Percentiles rank a stretch among this genome's conserved stretches.
Evolutionary conservation across 208 protist species (phyloP).

Genomic region (Trypanosoma boissoni): DNA sequence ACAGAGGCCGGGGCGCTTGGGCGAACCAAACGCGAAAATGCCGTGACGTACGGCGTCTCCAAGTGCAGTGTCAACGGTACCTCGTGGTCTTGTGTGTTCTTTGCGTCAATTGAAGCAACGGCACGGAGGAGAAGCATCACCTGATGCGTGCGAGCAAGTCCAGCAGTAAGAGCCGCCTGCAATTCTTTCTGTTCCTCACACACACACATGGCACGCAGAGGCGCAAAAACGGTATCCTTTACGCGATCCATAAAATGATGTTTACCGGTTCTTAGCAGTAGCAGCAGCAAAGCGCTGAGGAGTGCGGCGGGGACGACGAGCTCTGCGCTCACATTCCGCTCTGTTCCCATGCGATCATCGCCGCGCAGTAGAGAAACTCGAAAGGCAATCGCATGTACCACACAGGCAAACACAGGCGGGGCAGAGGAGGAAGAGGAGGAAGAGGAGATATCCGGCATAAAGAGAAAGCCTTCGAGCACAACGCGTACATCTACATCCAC

Average conservation of each 20-base stretch:
- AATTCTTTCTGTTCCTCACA: not conserved
- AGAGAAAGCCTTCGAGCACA: slow-evolving; percentile 4
- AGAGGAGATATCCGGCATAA: not conserved
- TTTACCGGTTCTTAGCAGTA: not conserved
- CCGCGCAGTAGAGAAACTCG: not conserved
- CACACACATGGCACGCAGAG: not conserved
- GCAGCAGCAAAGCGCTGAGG: slow-evolving; percentile 1
- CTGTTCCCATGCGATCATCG: not conserved
- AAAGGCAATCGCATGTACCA: slow-evolving; percentile 9
- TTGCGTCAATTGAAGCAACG: not conserved
- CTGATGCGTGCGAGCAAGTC: slow-evolving; percentile 13
- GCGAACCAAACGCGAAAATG: slow-evolving; percentile 12
- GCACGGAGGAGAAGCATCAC: slow-evolving; percentile 4
- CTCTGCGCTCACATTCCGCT: not conserved
- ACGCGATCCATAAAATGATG: not conserved
- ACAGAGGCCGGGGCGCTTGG: not conserved
- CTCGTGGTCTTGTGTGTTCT: not conserved
- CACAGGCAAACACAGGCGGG: not conserved
- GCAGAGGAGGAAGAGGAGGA: not conserved
- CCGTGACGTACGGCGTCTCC: not conserved
- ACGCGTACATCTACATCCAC: slow-evolving; percentile 1
- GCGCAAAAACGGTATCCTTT: not conserved
- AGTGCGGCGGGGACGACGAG: not conserved
- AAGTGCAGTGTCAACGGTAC: slow-evolving; percentile 1
- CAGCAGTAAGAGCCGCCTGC: slow-evolving; percentile 2